Evolutionary conservation across 495 filamentous ascomycete genomes (phyloP).

Genomic region (Xylaria scruposa): DNA sequence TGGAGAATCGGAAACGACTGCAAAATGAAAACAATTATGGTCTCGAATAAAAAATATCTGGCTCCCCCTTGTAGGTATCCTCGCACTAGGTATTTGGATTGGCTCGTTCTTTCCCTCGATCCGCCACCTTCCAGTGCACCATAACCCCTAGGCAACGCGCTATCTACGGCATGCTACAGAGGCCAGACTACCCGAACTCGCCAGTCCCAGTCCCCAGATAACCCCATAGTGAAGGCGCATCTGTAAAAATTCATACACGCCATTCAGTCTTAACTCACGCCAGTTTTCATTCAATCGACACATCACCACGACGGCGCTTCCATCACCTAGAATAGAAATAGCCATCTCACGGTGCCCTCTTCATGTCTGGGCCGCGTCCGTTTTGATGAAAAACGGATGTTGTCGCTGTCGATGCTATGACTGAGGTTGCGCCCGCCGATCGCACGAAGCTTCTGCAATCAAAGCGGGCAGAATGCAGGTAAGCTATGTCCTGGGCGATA

Average conservation of each 20-base stretch:
- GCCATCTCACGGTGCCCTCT: conserved; percentile 43
- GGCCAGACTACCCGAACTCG: conserved; percentile 21
- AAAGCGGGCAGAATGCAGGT: conserved; percentile 59
- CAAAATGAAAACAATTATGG: not conserved
- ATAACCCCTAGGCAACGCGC: conserved; percentile 7
- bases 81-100: conserved; percentile 13
- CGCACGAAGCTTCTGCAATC: conserved; percentile 61
- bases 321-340: conserved; percentile 54
- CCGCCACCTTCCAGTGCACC: conserved; percentile 22
- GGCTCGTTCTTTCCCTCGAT: conserved; percentile 4
- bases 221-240: conserved; percentile 24
- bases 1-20: not conserved
- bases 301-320: conserved; percentile 54
- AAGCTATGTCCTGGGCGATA: conserved; percentile 46
- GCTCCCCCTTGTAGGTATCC: conserved; percentile 11
- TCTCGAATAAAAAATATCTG: not conserved
- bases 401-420: conserved; percentile 62
- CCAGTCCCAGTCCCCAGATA: conserved; percentile 20
- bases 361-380: conserved; percentile 50
- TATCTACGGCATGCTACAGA: conserved; percentile 21
- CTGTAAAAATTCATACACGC: conserved; percentile 33
- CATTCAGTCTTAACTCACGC: conserved; percentile 25
- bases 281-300: conserved; percentile 50
- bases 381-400: conserved; percentile 66
- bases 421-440: conserved; percentile 63